Evolutionary conservation across 1,284 basidiomycete genomes (phyloP), one percentile per base, ranked within the genome.

Genomic region (Puccinia coronata): DNA sequence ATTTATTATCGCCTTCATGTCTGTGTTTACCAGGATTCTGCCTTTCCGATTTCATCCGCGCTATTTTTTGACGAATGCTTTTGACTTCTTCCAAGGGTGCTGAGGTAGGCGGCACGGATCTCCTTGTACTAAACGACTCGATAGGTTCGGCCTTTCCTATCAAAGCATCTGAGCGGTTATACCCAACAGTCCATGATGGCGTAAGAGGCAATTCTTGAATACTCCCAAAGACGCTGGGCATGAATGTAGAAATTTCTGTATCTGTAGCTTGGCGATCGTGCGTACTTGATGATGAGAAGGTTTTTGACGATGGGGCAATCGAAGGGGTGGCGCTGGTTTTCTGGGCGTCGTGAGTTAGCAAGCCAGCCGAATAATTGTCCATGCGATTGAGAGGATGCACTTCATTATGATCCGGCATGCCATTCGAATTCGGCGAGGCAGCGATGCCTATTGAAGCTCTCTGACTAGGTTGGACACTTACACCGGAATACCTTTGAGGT

Each of bases 391-490:
- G 25, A 57, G 49, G 36, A 28, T 69, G n/a, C 20, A 28, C 57
- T 80, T 55, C 28, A 51, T 59, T 61, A 25, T 23, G n/a, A n/a
- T 80, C 55, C 11, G 28, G 57, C 41, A 57, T 49, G 31, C 55
- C 47, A 49, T 80, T 63, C 16, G 69, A 72, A 25, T 59, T 72
- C 5, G 78, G 72, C 14, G 78, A 70, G 23, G 78, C 73, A 23
- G 73, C 57, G 31, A 71, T 63, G 23, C 71, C 79, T 28, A 81
- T 81, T 14, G 55, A 71, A 61, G 71, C 79, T 55, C 61, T 51
- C 34, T 81, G 71, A 65, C 79, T 81, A 23, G 79, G 57, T 69
- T 71, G 69, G 23, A 73, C 31, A 55, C 71, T 81, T 9, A 55
- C 39, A 6, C 69, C 79, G 14, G 79, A 81, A 31, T 72, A 53